A percentile compares a stretch with the other conserved stretches of the same genome.
phyloP scores from a whole-genome alignment of 176 grass and related monocot genomes.

The Ampelocalamus luodianensis region DNA sequence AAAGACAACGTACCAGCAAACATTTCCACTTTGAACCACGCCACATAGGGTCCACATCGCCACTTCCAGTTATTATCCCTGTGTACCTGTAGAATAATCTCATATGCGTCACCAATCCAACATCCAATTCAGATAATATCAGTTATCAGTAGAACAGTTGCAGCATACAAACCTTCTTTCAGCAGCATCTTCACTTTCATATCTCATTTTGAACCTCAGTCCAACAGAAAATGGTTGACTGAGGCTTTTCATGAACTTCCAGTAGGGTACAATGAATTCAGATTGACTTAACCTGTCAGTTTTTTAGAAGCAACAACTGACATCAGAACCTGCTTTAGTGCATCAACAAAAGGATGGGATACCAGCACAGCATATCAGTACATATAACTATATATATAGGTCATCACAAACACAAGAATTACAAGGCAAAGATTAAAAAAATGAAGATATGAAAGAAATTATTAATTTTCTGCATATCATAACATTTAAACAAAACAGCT shows the following conservation, averaged over 20 bases:
- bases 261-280: conserved; percentile 86
- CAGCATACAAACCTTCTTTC: conserved; percentile 71
- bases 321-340: background rate
- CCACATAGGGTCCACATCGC: conserved; percentile 79
- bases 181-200: conserved; percentile 86
- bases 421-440: background rate
- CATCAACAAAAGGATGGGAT: background rate
- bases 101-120: background rate
- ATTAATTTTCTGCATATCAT: background rate
- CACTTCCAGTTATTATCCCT: conserved; percentile 72
- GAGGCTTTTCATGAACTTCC: conserved; percentile 85
- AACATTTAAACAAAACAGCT: background rate
- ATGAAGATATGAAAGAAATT: background rate
- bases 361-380: background rate
- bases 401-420: background rate
- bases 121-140: conserved; percentile 17
- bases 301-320: conserved; percentile 14
- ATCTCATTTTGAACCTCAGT: conserved; percentile 86
- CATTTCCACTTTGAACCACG: conserved; percentile 94
- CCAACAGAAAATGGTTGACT: conserved; percentile 71
- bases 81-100: conserved; percentile 60
- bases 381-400: background rate
- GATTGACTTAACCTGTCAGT: conserved; percentile 68
- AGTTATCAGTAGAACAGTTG: background rate
- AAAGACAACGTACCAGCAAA: conserved; percentile 57